phyloP scores from a whole-genome alignment of 345 rosid genomes.

The Erysimum cheiranthoides region DNA sequence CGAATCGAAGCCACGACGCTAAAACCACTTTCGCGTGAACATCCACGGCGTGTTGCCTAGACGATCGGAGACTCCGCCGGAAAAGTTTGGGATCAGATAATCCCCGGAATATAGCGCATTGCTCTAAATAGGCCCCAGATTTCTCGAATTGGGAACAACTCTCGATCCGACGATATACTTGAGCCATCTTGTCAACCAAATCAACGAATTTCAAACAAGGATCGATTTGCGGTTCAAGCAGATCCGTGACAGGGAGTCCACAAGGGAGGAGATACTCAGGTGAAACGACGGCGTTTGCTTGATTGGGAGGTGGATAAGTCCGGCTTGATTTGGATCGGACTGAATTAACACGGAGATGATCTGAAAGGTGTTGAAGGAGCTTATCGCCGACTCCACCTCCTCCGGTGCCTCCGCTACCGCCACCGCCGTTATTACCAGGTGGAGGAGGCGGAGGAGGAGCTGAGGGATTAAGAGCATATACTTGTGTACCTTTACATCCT shows the following conservation, averaged over 20 bases:
- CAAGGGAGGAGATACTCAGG: constrained; percentile 63
- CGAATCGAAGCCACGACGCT: constrained; percentile 85
- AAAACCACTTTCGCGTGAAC: constrained; percentile 84
- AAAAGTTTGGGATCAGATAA: constrained; percentile 75
- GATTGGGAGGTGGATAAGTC: constrained; percentile 42
- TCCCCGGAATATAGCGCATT: constrained; percentile 75
- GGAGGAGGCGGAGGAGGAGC: constrained; percentile 42
- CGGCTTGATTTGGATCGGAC: constrained; percentile 61
- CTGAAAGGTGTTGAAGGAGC: constrained; percentile 73
- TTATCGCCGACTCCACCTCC: constrained; percentile 64
- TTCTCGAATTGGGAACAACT: constrained; percentile 61
- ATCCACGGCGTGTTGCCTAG: constrained; percentile 81
- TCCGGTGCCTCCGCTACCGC: constrained; percentile 33
- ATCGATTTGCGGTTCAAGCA: constrained; percentile 79
- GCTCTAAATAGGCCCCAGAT: constrained; percentile 64
- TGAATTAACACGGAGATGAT: constrained; percentile 65
- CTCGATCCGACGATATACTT: constrained; percentile 60
- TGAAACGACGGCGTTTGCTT: constrained; percentile 38
- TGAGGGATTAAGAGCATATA: constrained; percentile 63
- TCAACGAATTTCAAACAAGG: constrained; percentile 69
- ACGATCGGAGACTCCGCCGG: constrained; percentile 72
- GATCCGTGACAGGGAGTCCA: constrained; percentile 77
- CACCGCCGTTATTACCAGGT: constrained; percentile 45
- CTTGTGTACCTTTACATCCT: constrained; percentile 81
- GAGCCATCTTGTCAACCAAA: constrained; percentile 70